Base-by-base conservation (phyloP, 495 filamentous ascomycete species). In the Aspergillus heteromorphus region DNA sequence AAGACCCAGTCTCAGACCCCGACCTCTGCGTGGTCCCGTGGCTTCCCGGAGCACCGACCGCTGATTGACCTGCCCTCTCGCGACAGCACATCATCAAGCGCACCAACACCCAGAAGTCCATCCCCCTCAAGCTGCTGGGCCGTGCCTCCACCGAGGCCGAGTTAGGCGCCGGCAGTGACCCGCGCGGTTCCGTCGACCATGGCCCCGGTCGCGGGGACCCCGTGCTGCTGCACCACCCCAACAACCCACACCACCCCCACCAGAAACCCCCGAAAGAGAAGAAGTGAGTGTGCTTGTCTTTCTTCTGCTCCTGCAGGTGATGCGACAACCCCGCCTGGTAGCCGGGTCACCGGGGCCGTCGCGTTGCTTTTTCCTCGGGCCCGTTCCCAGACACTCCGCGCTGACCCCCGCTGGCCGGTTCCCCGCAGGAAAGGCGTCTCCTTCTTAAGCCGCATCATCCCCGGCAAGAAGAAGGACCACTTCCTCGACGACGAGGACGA, bases 381-480 rank as follows among this genome's bases (percentile, higher is more conserved):
- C n/a, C n/a, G n/a, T n/a, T n/a, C n/a, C n/a, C n/a, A n/a, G 40
- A 8, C 30, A 21, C 45, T 45, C 30, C 30, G 23, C 16, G 17
- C 38, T 48, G 5, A 41, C 40, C 47, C 23, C 23, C 23, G 23
- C 23, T 27, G 23, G 19, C 2, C 48, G 31, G 18, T 20, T 40
- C 51, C 55, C 27, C 51, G 51, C 49, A 95, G 85, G 73, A 96
- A 92, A 72, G 88, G 88, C 6, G 84, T 87, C 25, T 96, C 90
- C 13, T 96, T 99, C 64, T 80, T 99, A 41, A 95, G 91, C 71
- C 85, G 91, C 38, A 87, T 97, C 58, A 91, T 91, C 58, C 83
- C 86, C 18, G 78, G 79, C 48, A 92, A 87, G 71, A 92, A 87
- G 68, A 83, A 85, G 48, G 75, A 79, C 41, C 58, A 70, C 11